phyloP scores from a whole-genome alignment of 2,329 filamentous ascomycete species.

The Cadophora sp. region DNA sequence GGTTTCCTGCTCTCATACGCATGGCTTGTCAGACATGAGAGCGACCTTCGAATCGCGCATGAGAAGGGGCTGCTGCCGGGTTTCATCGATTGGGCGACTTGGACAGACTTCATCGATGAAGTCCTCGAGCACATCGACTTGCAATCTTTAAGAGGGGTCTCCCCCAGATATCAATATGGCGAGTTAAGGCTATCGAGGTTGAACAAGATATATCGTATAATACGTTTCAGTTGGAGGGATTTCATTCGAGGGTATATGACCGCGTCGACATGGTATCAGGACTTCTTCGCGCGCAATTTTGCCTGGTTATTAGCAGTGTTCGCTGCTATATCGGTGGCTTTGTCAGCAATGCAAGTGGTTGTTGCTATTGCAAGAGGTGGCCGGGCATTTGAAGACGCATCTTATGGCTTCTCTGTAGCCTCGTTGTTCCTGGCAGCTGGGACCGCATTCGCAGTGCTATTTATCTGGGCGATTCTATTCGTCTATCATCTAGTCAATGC shows the following conservation, averaged over 20 bases:
- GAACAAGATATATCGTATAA: slow-evolving; percentile 38
- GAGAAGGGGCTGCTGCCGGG: slow-evolving; percentile 42
- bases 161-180: slow-evolving; percentile 45
- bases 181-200: slow-evolving; percentile 46
- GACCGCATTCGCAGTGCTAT: slow-evolving; percentile 21
- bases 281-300: slow-evolving; percentile 54
- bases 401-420: slow-evolving; percentile 28
- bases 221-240: slow-evolving; percentile 10
- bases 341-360: slow-evolving; percentile 58
- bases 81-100: slow-evolving; percentile 32
- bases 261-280: slow-evolving; percentile 46
- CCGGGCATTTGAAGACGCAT: slow-evolving; percentile 22
- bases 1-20: slow-evolving; percentile 48
- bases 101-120: slow-evolving; percentile 39
- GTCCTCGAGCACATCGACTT: slow-evolving; percentile 30
- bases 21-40: slow-evolving; percentile 45
- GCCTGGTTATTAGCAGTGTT: slow-evolving; percentile 50
- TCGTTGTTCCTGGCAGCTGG: slow-evolving; percentile 22
- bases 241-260: slow-evolving; percentile 31
- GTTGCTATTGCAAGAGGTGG: slow-evolving; percentile 44
- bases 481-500: slow-evolving; percentile 24
- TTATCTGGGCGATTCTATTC: slow-evolving; percentile 27
- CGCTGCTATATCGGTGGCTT: slow-evolving; percentile 52
- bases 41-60: slow-evolving; percentile 47
- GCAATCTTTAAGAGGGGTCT: slow-evolving; percentile 34